Evolutionary conservation across 108 stramenopile species (phyloP), one percentile per base, ranked within the genome.

Genomic region (Conticribra guillardii): DNA sequence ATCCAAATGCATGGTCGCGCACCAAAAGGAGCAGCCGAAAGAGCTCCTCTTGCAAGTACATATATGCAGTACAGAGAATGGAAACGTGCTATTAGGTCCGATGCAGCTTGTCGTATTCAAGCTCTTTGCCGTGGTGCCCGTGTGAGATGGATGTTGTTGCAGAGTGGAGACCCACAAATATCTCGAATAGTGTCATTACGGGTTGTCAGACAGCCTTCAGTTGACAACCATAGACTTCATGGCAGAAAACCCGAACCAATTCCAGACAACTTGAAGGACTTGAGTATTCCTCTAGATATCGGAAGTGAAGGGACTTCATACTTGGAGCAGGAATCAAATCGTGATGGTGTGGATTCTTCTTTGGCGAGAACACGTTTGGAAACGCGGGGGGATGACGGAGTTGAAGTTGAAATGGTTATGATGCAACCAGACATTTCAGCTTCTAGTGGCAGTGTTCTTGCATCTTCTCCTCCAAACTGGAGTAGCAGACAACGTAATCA

Each of bases 21-120:
- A 19, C 95, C 95, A 1, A 91, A 87, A 68, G 92, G 91, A 16
- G 82, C 87, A 44, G 79, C 85, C 2, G 95, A 96, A 57, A 74
- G 95, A 27, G 87, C 87, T n/a, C 91, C 91, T 3, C 73, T 96
- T 18, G 93, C 91, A 7, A 89, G 89, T 44, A 94, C 93, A 4
- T 96, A 94, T 60, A 87, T 85, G 44, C 92, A 92, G 65, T 96
- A 96, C 56, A 60, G 91, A 31, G 92, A 93, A 32, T 94, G 92
- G 93, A 96, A 96, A 60, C 72, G 90, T 8, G 90, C 87, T 27
- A 94, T 96, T 73, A 87, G 95, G 22, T 85, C 91, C 8, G 91
- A 96, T 73, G 91, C 93, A 9, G 91, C 91, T 17, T 86, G 86
- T 61, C 71, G 89, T 22, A 90, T 96, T 60, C 93, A 94, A 60